Evolutionary conservation across 2,329 filamentous ascomycete species (phyloP), one percentile per base, ranked within the genome.

Genomic region (Colletotrichum eremochloae): DNA sequence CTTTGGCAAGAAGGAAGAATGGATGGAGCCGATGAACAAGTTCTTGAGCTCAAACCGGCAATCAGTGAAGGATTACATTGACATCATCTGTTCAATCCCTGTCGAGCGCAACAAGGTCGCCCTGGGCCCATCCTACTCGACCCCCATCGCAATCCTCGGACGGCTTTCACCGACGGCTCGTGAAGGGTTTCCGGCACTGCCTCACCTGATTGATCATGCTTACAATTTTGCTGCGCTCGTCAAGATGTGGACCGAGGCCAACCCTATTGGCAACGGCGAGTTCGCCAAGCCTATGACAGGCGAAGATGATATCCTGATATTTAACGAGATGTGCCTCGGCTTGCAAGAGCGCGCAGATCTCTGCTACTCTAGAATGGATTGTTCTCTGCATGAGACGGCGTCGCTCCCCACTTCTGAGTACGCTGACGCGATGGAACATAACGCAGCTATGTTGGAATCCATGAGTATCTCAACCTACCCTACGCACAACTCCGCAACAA

Each of bases 1-100:
- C 0, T 98, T 98, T 79, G 96, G 96, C 52, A 95, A 93, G 79
- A 97, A 97, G 80, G 96, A 98, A 81, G 91, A 93, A n/a, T 98
- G 95, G 94, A 98, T 98, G 95, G 95, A 97, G 82, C 95, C 95
- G 0, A 98, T 98, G 96, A 98, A 98, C 79, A 89, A 89, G 55
- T 98, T 98, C 77, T 84, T 98, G 48, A 88, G 87, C 11, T 86
- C 90, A 1, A 92, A 97, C 78, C 90, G 95, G 29, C 88, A 92
- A 76, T 89, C 93, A 50, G 94, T 98, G 81, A 97, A 95, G 80
- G 89, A 92, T 58, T 98, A 95, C 77, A 92, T 98, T 72, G 95
- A 98, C 79, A 87, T 90, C 40, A 90, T 98, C 58, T 98, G 96
- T 83, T 90, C 92, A 11, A 94, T 98, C 65, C 92, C 94, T 1